Evolutionary conservation across 2,329 filamentous ascomycete species (phyloP), one percentile per base, ranked within the genome.

Genomic region (Corinectria fuckeliana): DNA sequence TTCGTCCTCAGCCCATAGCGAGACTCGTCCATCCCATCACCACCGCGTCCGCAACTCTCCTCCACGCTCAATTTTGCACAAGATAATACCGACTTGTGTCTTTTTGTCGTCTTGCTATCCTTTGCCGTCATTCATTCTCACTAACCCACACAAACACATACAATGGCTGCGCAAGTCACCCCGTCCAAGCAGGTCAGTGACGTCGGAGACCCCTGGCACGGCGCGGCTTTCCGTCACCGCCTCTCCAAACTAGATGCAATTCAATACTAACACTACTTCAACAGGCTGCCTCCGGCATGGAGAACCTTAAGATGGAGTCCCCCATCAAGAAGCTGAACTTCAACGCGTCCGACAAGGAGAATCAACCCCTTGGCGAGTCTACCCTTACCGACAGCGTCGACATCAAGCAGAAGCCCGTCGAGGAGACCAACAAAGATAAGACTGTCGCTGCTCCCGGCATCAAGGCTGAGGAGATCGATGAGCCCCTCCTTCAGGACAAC

Each of bases 401-500:
- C 69, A 79, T 82, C 66, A 86, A 89, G 77, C 78, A 85, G 69
- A 88, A 89, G 79, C 78, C 84, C 54, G 71, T 78, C 48, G 82
- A 85, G 64, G 74, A 81, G 55, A 60, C 70, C 50, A 76, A 77
- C 66, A 69, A 71, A 47, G 62, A 71, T 25, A 77, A 81, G 68
- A 58, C 76, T 18, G 69, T 74, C 16, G 75, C 80, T 56, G 81
- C 82, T 50, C 69, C 84, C 38, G 78, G 78, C 20, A 82, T 88
- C 75, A 90, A 90, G 79, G 69, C 85, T 25, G 84, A 90, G 50
- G 92, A 97, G 79, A 85, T 85, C 58, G 86, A 93, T 58, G 95
- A 99, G 85, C 95, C 95, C 58, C 84, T 99, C 51, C 88, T 99
- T 6, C 91, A 93, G 76, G 95, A 98, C 81, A 99, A 99, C 81